These are phyloP conservation scores for Cryoendolithus antarcticus DNA, from an alignment of 2,329 filamentous ascomycete genomes.

Conservation along the genomic window DNA sequence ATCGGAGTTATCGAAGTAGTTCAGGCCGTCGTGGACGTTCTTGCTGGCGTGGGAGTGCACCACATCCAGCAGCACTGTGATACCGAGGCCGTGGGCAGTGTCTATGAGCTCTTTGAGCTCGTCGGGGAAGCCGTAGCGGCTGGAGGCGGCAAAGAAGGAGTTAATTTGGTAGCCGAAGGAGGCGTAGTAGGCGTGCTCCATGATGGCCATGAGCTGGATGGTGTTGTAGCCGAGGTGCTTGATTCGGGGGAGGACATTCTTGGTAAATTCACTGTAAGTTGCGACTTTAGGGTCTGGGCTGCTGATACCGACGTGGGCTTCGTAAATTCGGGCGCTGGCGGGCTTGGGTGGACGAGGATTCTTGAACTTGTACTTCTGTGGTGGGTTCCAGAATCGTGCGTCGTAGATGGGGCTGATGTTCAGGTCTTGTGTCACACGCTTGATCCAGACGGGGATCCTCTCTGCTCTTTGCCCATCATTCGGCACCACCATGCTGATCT, in stretches of 20 bases:
- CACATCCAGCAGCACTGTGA: conserved; percentile 84
- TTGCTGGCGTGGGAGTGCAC: conserved; percentile 98
- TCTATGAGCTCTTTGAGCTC: conserved; percentile 95
- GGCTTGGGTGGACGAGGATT: conserved; percentile 73
- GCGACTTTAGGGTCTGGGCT: conserved; percentile 79
- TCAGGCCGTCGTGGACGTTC: conserved; percentile 88
- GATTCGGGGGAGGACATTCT: conserved; percentile 83
- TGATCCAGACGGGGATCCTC: conserved; percentile 92
- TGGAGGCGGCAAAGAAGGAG: conserved; percentile 96
- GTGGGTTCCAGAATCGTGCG: conserved; percentile 93
- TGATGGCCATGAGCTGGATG: conserved; percentile 96
- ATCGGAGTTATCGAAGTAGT: conserved; percentile 90
- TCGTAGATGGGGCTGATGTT: conserved; percentile 85
- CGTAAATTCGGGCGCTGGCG: conserved; percentile 78
- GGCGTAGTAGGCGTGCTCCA: conserved; percentile 99
- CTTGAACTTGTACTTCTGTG: conserved; percentile 76
- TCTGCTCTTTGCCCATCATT: conserved; percentile 66
- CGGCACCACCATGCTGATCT: conserved; percentile 73
- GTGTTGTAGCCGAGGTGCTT: conserved; percentile 87
- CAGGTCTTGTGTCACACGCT: conserved; percentile 88
- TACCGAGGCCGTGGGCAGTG: conserved; percentile 79
- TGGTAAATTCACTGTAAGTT: conserved; percentile 95
- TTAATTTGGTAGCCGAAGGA: conserved; percentile 99
- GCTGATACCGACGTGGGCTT: conserved; percentile 97
- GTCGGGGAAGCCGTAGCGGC: conserved; percentile 84